These are phyloP conservation scores for Sphagnum contortum DNA, from an alignment of 225 moss, liverwort and hornwort genomes.

Conservation along the genomic window DNA sequence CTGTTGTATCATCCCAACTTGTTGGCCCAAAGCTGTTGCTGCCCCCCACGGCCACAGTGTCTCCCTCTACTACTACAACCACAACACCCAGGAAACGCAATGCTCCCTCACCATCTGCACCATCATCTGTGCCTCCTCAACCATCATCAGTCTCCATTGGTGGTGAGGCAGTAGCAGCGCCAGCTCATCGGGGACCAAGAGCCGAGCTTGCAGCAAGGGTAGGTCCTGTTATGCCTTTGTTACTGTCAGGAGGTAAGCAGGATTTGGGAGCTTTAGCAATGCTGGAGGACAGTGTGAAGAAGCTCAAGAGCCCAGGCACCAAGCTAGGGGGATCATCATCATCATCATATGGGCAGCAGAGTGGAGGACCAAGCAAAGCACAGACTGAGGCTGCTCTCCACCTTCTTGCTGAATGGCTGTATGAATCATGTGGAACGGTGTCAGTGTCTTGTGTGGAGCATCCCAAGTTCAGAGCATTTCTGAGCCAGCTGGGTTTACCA, in stretches of 20 bases:
- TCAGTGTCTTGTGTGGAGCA: slow-evolving; percentile 90
- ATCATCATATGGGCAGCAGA: slow-evolving; percentile 4
- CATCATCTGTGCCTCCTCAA: no score
- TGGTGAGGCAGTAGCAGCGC: slow-evolving; percentile 14
- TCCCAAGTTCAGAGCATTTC: slow-evolving; percentile 85
- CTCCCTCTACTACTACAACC: no score
- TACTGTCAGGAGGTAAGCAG: slow-evolving; percentile 77
- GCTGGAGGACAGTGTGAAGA: slow-evolving; percentile 83
- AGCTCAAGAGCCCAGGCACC: slow-evolving; percentile 68
- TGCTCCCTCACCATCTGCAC: slow-evolving; percentile 30
- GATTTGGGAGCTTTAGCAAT: slow-evolving; percentile 71
- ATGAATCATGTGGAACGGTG: slow-evolving; percentile 77
- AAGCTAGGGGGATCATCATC: slow-evolving; percentile 18
- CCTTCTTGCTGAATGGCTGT: slow-evolving; percentile 75
- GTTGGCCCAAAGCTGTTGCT: slow-evolving; percentile 18
- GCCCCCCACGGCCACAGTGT: slow-evolving; percentile 23
- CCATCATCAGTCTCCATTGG: slow-evolving; percentile 24
- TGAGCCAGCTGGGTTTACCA: slow-evolving; percentile 69
- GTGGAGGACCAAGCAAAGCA: slow-evolving; percentile 44
- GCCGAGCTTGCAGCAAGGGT: slow-evolving; percentile 36
- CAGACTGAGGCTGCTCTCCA: slow-evolving; percentile 82
- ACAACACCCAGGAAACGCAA: slow-evolving; percentile 30
- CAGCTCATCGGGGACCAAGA: slow-evolving; percentile 39
- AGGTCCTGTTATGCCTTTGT: slow-evolving; percentile 28
- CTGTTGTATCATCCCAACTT: slow-evolving; percentile 24